Evolutionary conservation across 2,329 filamentous ascomycete species (phyloP).

Genomic region (Aspergillus jensenii): DNA sequence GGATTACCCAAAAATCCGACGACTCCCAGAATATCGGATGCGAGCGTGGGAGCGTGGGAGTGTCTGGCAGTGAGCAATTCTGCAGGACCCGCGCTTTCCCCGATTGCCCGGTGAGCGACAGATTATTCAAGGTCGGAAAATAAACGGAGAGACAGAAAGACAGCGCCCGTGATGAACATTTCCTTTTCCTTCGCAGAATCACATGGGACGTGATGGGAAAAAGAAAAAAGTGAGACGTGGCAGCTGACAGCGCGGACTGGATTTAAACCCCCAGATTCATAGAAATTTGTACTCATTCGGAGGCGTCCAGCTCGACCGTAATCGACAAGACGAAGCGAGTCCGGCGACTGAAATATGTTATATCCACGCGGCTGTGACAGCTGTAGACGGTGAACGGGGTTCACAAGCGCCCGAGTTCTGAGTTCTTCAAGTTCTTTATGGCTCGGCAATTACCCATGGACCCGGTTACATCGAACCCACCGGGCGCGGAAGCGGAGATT

Average conservation of each 20-base stretch:
- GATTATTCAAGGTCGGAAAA: background rate
- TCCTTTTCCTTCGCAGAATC: background rate
- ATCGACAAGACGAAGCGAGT: background rate
- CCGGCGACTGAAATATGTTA: background rate
- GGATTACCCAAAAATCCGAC: background rate
- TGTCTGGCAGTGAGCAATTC: background rate
- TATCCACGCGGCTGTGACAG: background rate
- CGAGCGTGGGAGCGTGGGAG: conserved; percentile 11
- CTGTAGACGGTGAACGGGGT: background rate
- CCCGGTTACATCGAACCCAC: background rate
- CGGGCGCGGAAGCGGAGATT: background rate
- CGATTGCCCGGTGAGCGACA: background rate
- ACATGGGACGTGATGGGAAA: background rate
- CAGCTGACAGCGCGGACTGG: background rate
- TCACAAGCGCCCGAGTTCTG: background rate
- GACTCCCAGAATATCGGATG: conserved; percentile 17
- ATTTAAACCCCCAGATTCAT: background rate
- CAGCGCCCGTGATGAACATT: background rate
- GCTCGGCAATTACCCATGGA: background rate
- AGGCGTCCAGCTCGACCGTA: background rate
- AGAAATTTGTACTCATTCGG: background rate
- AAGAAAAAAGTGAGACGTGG: background rate
- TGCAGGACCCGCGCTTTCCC: background rate
- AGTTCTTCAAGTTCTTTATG: background rate
- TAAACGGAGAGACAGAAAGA: background rate